Evolutionary conservation across 2,329 filamentous ascomycete species (phyloP).

Genomic region (Ophiocordyceps camponoti-rufipedis): DNA sequence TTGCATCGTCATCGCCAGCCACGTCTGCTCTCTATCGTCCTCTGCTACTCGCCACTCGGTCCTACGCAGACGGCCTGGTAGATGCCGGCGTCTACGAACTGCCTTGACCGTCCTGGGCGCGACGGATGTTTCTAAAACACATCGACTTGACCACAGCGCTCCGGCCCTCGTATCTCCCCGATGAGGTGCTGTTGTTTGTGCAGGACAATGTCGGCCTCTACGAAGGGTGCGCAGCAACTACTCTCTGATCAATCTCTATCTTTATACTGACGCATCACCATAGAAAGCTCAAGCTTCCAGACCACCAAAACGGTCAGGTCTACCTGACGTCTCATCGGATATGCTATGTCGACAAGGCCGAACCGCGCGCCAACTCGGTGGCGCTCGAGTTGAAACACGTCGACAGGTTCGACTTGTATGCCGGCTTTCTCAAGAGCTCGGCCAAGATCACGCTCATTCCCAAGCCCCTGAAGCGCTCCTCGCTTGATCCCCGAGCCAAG

Average conservation of each 20-base stretch:
- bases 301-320: constrained; percentile 88
- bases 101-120: constrained; percentile 16
- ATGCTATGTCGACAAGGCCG: constrained; percentile 82
- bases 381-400: constrained; percentile 81
- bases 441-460: constrained; percentile 80
- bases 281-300: constrained; percentile 87
- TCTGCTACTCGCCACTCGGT: neutral
- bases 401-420: constrained; percentile 80
- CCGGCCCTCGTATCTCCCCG: constrained; percentile 76
- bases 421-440: constrained; percentile 87
- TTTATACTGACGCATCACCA: neutral
- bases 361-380: constrained; percentile 70
- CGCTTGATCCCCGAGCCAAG: constrained; percentile 34
- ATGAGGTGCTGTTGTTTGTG: constrained; percentile 89
- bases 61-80: neutral
- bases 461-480: constrained; percentile 53
- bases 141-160: constrained; percentile 93
- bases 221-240: constrained; percentile 54
- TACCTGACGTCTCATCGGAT: constrained; percentile 91
- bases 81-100: neutral
- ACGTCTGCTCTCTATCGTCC: neutral
- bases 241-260: neutral
- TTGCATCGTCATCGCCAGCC: neutral
- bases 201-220: constrained; percentile 96
- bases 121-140: constrained; percentile 93